These are phyloP conservation scores for Chrysosphaeria jannelii DNA, from an alignment of 2,329 filamentous ascomycete genomes.

Conservation along the genomic window DNA sequence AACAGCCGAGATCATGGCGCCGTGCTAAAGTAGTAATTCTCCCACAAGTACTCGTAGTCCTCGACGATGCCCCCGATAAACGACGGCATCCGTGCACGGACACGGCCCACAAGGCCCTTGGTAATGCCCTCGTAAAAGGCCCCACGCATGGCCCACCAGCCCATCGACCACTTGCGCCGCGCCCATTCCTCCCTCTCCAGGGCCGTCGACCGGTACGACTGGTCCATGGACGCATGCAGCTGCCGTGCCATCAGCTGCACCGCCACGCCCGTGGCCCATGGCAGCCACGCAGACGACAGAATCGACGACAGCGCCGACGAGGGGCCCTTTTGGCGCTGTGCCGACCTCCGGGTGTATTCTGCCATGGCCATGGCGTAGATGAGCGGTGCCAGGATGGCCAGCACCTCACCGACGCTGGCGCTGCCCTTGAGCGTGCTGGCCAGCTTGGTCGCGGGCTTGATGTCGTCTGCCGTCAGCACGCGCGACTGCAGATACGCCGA, in stretches of 20 bases:
- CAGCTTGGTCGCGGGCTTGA: slow-evolving; percentile 68
- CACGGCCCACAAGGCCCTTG: slow-evolving; percentile 37
- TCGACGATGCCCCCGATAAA: slow-evolving; percentile 66
- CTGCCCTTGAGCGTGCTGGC: slow-evolving; percentile 54
- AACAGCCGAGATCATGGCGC: slow-evolving; percentile 12
- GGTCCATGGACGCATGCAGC: slow-evolving; percentile 38
- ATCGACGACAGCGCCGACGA: not conserved
- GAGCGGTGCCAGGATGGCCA: slow-evolving; percentile 74
- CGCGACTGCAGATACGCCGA: slow-evolving; percentile 66
- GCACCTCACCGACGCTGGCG: slow-evolving; percentile 51
- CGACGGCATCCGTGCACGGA: slow-evolving; percentile 48
- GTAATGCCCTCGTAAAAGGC: slow-evolving; percentile 88
- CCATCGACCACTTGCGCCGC: slow-evolving; percentile 67
- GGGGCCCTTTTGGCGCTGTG: not conserved
- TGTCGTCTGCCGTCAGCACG: slow-evolving; percentile 82
- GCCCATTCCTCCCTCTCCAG: slow-evolving; percentile 74
- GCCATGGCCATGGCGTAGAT: slow-evolving; percentile 65
- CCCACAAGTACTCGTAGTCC: slow-evolving; percentile 95
- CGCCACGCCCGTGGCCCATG: slow-evolving; percentile 64
- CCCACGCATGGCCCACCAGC: slow-evolving; percentile 92
- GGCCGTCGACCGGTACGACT: slow-evolving; percentile 58
- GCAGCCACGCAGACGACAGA: slow-evolving; percentile 37
- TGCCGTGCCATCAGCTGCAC: slow-evolving; percentile 79
- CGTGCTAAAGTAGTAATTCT: slow-evolving; percentile 77
- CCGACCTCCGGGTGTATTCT: slow-evolving; percentile 6